phyloP scores from a whole-genome alignment of 176 grass and related monocot species.

The Oryza brachyantha region DNA sequence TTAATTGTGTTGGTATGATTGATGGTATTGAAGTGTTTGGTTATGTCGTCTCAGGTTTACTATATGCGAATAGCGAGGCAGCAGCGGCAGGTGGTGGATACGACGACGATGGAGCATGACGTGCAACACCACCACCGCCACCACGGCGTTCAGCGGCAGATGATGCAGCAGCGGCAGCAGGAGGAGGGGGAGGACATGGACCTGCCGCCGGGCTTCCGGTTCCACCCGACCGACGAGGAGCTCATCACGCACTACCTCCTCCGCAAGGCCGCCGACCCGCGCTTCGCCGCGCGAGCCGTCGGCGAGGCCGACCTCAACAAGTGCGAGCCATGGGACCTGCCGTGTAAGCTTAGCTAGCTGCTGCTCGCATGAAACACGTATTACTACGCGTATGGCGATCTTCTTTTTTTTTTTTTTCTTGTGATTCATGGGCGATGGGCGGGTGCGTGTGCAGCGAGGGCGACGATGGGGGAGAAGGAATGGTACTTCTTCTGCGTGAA shows the following conservation, averaged over 20 bases:
- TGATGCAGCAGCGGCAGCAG: background rate
- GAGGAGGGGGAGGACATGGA: too few relatives aligned
- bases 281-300: conserved; percentile 54
- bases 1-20: too few relatives aligned
- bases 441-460: conserved; percentile 26
- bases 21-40: too few relatives aligned
- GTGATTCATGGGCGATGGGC: background rate
- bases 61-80: conserved; percentile 11
- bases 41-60: background rate
- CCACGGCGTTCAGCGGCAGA: too few relatives aligned
- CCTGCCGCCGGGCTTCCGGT: conserved; percentile 61
- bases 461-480: conserved; percentile 58
- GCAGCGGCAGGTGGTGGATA: conserved; percentile 5
- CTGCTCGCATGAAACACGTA: too few relatives aligned
- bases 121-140: conserved; percentile 1
- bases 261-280: conserved; percentile 40
- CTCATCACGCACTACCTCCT: conserved; percentile 71
- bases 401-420: background rate
- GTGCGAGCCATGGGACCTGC: conserved; percentile 73
- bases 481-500: conserved; percentile 69
- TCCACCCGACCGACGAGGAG: conserved; percentile 75
- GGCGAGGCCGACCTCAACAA: conserved; percentile 79
- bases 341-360: conserved; percentile 27
- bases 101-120: conserved; percentile 42
- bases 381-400: too few relatives aligned